Evolutionary conservation across 768 basidiomycete species (phyloP), one percentile per base, ranked within the genome.

Genomic region (Leccinum variicolor): DNA sequence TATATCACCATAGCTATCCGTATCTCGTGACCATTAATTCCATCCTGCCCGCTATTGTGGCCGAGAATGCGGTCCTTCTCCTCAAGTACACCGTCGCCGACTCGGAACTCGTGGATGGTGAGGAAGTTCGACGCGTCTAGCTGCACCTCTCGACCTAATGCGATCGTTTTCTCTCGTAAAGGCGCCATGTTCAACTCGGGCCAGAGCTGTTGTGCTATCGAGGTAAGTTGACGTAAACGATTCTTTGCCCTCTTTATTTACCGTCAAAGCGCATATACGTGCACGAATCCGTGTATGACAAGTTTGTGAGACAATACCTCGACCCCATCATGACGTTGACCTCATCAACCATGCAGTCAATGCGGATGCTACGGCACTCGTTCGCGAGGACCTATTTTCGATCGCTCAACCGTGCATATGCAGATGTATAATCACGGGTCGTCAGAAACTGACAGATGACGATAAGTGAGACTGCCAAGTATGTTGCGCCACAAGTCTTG

Each of bases 181-280:
- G 91, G 93, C 36, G 88, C 93, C 4, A 87, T 94, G 75, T 98
- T 94, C 79, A 98, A 98, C 73, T 94, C 94, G 15, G 97, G 97
- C 2, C 97, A 99, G 74, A 95, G 92, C 62, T 98, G 96, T 73
- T 98, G 96, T 68, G 85, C 90, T 0, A 78, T 98, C 58, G 97
- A 99, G 79, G 90, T 89, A 59, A 15, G 76, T 66, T 6, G 34
- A 31, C 43, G 26, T 29, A 43, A 33, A 19, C 33, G 29, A 29
- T 39, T 52, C 23, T n/a, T 4, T 7, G 39, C 17, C 7, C 8
- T 1, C 28, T 43, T 19, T 11, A 13, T 11, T 49, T 23, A 50
- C 25, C 9, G 26, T 15, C 46, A 17, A 34, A 93, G 89, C 83
- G 96, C n/a, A 93, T 99, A 43, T 98, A 98, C 71, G 96, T 98